Evolutionary conservation across 1,284 basidiomycete species (phyloP), one percentile per base, ranked within the genome.

Genomic region (Leccinum fuscescens): DNA sequence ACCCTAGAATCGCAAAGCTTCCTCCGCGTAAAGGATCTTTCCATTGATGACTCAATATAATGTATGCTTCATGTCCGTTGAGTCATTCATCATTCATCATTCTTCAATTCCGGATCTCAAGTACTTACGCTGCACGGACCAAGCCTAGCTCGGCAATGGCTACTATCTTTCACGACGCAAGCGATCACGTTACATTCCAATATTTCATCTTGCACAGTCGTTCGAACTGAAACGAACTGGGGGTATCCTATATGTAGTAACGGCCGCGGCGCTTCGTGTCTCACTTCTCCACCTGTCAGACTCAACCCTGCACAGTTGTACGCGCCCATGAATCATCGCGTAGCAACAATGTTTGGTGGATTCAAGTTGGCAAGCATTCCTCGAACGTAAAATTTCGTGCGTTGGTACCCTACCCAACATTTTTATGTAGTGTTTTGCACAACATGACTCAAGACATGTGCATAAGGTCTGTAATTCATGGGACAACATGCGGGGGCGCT

Each of bases 401-500:
- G 57, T 62, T 54, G 20, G 12, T 53, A 39, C 37, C 31, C 14
- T 31, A 29, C 14, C 14, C 20, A 14, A 37, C 14, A 11, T 12
- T 59, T 3, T 33, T 56, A 17, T 42, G 39, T 55, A 17, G 17
- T 11, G n/a, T 22, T 22, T 22, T 17, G 17, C 51, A 12, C 12
- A 46, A 56, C 49, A 48, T 29, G 17, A 17, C 15, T 35, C 33
- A 52, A 46, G 11, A 29, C 39, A 12, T 24, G 55, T 22, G 29
- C 22, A n/a, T 20, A 46, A 17, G 31, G 37, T 37, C 49, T 53
- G 54, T 35, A 29, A 20, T 37, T 55, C 56, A 49, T 56, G 55
- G 24, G 37, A 53, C 31, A 24, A 61, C 1, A 24, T 29, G 66
- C 86, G n/a, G 84, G 86, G 82, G 67, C 80, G 80, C 27, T 79